Evolutionary conservation across 1,284 basidiomycete species (phyloP), one percentile per base, ranked within the genome.

Genomic region (Pascua guehoae): DNA sequence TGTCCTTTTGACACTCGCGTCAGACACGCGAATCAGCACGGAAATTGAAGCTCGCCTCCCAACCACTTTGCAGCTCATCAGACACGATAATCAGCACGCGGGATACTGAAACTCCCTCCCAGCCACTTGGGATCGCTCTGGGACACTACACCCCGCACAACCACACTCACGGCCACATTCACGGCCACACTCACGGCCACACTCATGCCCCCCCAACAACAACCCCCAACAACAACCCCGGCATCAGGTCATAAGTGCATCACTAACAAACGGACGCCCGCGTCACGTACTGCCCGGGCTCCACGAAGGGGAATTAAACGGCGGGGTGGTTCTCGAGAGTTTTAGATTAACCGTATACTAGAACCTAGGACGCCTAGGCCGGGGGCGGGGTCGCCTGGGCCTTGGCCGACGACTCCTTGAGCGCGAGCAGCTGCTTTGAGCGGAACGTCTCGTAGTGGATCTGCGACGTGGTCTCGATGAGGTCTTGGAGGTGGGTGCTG

Each of bases 381-480:
- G 43, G 40, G 38, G 48, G 36, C 24, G 55, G 55, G 17, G 41
- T 48, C 8, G 51, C 24, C 56, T 69, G 68, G 40, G 64, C 61
- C 60, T 76, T 75, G 41, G 72, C 71, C 11, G 75, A 76, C 47
- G 74, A 75, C 61, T 78, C 76, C 64, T 78, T 78, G 55, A 78
- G 66, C n/a, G 73, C 73, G 46, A 70, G 67, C 41, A 72, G 69
- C 81, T 98, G 96, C 82, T 97, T 98, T 69, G 90, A 94, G 66
- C 95, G 87, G 89, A 98, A 98, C 9, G 94, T 93, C 82, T 98
- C 96, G 79, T 98, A 98, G 80, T 98, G 96, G 75, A 96, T 96
- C 79, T 95, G 90, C 9, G 94, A 91, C 3, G 95, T 98, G 54
- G 95, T 97, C 82, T 98, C 95, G 76, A 98, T 98, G 69, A 98